phyloP scores from a whole-genome alignment of 306 rosid genomes.

The Calophaca sinica region DNA sequence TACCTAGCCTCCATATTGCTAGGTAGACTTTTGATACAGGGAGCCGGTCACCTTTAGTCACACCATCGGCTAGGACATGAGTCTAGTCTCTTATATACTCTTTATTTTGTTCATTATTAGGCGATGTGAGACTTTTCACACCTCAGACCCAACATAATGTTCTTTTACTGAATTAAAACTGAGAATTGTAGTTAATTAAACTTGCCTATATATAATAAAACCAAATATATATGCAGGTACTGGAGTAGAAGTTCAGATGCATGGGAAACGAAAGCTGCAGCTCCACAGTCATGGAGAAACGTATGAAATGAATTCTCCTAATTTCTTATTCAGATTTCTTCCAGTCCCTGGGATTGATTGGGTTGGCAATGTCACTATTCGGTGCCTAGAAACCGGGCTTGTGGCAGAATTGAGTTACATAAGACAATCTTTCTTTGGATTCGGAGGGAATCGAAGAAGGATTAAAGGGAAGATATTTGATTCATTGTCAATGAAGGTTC shows the following conservation, averaged over 20 bases:
- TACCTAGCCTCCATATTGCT: too few relatives aligned
- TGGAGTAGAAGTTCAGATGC: constrained; percentile 62
- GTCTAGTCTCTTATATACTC: too few relatives aligned
- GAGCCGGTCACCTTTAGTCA: too few relatives aligned
- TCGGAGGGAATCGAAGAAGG: constrained; percentile 55
- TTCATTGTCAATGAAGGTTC: constrained; percentile 53
- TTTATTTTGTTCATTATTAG: too few relatives aligned
- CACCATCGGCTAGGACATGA: too few relatives aligned
- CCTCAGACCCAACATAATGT: too few relatives aligned
- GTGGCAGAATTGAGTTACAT: constrained; percentile 66
- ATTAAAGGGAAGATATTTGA: constrained; percentile 71
- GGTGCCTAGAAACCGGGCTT: constrained; percentile 65
- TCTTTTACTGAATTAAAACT: too few relatives aligned
- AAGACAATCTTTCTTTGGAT: constrained; percentile 60
- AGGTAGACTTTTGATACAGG: too few relatives aligned
- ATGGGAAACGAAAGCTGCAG: constrained; percentile 63
- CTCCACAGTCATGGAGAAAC: constrained; percentile 74
- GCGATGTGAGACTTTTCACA: too few relatives aligned
- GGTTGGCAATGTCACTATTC: constrained; percentile 64
- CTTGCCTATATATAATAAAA: too few relatives aligned
- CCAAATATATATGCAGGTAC: constrained; percentile 55
- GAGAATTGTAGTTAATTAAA: too few relatives aligned
- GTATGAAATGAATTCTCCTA: constrained; percentile 68
- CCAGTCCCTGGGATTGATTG: constrained; percentile 66
- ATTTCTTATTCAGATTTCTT: constrained; percentile 58